Evolutionary conservation across 805 yeast species (phyloP), one percentile per base, ranked within the genome.

Genomic region (Babjeviella inositovora): DNA sequence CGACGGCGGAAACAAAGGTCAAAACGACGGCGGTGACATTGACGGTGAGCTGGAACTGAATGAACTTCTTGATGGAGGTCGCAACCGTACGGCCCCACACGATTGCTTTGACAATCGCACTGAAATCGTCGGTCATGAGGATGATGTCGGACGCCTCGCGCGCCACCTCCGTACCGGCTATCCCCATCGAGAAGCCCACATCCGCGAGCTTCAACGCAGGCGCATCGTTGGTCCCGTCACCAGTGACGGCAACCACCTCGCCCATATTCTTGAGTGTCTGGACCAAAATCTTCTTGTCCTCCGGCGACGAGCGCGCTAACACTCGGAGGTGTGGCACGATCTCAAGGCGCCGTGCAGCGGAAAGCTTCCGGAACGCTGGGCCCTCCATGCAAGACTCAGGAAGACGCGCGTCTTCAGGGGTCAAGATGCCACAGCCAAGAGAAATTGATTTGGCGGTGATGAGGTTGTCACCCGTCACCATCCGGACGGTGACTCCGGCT

Each of bases 151-250:
- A 80, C 6, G 98, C 98, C 45, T 90, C 99, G 47, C 95, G 70
- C 7, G 99, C 98, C 31, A 90, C 97, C 50, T 90, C 99, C 2
- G 98, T 90, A 33, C 99, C 99, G 6, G 93, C 65, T 30, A 85
- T 81, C 34, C 99, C 99, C 99, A 90, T 90, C 3, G 97, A 80
- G 43, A 90, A 87, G 2, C 99, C 99, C 28, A 90, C 93, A 51
- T 90, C 97, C 0, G 98, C 99, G 28, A 85, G 59, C 41, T 87
- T 82, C 41, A 90, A 62, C 3, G 98, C 97, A 9, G 96, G 96
- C 0, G 97, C 98, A 60, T 90, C 99, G 46, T 90, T 90, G 6
- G 97, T 87, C 50, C 99, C 99, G 47, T 90, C 99, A 43, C 98
- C 99, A 18, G 99, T 90, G 17, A 87, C 97, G 2, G 98, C 98